Percentiles rank a stretch among this genome's conserved stretches.
Evolutionary conservation across 2,329 filamentous ascomycete genomes (phyloP).

Genomic region (Trichoderma sp.): DNA sequence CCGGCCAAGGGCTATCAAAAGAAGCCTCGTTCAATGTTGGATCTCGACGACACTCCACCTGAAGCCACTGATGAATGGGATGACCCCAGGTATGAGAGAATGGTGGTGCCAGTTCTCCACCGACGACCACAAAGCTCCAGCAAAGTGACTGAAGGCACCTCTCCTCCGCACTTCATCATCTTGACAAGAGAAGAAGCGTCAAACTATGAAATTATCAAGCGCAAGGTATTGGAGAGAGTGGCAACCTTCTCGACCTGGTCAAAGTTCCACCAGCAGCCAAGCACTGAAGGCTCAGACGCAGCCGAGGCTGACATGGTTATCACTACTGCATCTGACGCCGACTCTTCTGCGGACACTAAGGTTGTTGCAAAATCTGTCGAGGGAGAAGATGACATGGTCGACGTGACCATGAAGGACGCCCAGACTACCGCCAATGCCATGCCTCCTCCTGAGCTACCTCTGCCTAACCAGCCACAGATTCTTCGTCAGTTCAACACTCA

Average conservation of each 20-base stretch:
- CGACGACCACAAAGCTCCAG: conserved; percentile 41
- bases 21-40: conserved; percentile 51
- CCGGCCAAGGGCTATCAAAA: conserved; percentile 50
- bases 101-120: conserved; percentile 71
- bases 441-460: conserved; percentile 21
- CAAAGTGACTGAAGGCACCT: conserved; percentile 31
- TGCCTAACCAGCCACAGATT: conserved; percentile 27
- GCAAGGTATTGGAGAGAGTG: conserved; percentile 75
- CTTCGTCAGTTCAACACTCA: conserved; percentile 48
- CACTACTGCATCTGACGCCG: conserved; percentile 60
- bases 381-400: conserved; percentile 86
- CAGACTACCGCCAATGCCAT: conserved; percentile 30
- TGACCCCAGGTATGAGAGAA: conserved; percentile 59
- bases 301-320: conserved; percentile 68
- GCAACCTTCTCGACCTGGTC: conserved; percentile 72
- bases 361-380: conserved; percentile 76
- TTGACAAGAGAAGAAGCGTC: conserved; percentile 69
- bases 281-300: conserved; percentile 47
- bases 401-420: conserved; percentile 77
- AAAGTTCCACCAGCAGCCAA: conserved; percentile 54
- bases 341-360: conserved; percentile 66
- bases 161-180: conserved; percentile 68
- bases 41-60: conserved; percentile 38
- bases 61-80: conserved; percentile 49
- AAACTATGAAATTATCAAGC: conserved; percentile 67